phyloP scores from a whole-genome alignment of 2,329 filamentous ascomycete species.

The Neodidymelliopsis sp. region DNA sequence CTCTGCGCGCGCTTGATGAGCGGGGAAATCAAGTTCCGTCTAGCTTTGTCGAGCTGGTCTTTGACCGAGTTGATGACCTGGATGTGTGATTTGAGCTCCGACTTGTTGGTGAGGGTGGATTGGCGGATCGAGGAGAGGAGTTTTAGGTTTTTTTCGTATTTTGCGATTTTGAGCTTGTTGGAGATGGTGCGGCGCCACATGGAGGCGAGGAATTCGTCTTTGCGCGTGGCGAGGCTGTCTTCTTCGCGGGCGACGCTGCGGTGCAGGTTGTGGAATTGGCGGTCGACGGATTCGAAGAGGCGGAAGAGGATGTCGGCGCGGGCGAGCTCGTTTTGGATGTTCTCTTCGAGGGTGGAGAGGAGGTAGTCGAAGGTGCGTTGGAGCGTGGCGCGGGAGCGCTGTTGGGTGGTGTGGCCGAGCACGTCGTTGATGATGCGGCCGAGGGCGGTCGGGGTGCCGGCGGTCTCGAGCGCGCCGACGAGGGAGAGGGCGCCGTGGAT shows the following conservation, averaged over 20 bases:
- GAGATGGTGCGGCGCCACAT: conserved; percentile 89
- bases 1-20: conserved; percentile 74
- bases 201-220: conserved; percentile 81
- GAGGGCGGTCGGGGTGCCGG: conserved; percentile 67
- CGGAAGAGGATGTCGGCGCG: conserved; percentile 82
- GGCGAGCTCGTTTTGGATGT: conserved; percentile 82
- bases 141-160: conserved; percentile 89
- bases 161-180: conserved; percentile 76
- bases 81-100: conserved; percentile 85
- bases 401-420: conserved; percentile 81
- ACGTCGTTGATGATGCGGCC: conserved; percentile 74
- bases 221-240: conserved; percentile 78
- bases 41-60: conserved; percentile 82
- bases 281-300: conserved; percentile 91
- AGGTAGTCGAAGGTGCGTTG: conserved; percentile 91
- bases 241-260: conserved; percentile 85
- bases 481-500: conserved; percentile 78
- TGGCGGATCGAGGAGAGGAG: conserved; percentile 80
- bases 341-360: conserved; percentile 84
- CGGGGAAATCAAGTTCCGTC: conserved; percentile 83
- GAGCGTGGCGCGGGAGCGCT: conserved; percentile 80
- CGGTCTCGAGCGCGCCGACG: conserved; percentile 54
- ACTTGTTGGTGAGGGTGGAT: conserved; percentile 87
- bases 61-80: conserved; percentile 83
- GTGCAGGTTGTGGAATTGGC: conserved; percentile 87